Conservation (phyloP, 768 basidiomycete genomes). For the Rubroboletus satanas region DNA sequence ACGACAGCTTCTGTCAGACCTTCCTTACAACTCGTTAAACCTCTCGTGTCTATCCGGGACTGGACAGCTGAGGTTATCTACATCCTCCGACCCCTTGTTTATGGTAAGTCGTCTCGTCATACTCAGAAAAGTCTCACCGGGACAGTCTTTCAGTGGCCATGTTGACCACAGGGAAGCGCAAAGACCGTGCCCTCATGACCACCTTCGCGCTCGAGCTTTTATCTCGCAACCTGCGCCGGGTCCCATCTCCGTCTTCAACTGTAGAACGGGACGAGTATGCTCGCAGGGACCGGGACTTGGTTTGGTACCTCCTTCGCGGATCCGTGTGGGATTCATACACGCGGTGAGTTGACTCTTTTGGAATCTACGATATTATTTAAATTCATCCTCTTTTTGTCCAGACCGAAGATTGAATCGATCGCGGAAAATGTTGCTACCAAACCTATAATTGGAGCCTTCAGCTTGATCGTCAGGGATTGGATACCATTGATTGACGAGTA, state of each 20-base stretch:
- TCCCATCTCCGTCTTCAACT: slow-evolving; percentile 54
- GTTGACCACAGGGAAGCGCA: slow-evolving; percentile 21
- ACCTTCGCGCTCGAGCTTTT: slow-evolving; percentile 68
- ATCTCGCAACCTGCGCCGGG: slow-evolving; percentile 70
- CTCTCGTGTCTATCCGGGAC: slow-evolving; percentile 60
- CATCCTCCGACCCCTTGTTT: slow-evolving; percentile 68
- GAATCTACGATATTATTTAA: not conserved
- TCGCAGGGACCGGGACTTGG: slow-evolving; percentile 72
- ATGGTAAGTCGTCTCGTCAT: slow-evolving; percentile 48
- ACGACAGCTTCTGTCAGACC: slow-evolving; percentile 69
- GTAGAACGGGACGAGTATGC: slow-evolving; percentile 80
- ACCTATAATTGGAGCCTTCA: slow-evolving; percentile 65
- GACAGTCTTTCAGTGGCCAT: slow-evolving; percentile 19
- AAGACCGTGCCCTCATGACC: slow-evolving; percentile 58
- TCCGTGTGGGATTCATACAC: slow-evolving; percentile 82
- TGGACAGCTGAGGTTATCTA: slow-evolving; percentile 75
- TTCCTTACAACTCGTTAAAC: slow-evolving; percentile 60
- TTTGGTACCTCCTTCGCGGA: slow-evolving; percentile 84
- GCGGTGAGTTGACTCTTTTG: slow-evolving; percentile 40
- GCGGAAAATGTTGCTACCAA: slow-evolving; percentile 50
- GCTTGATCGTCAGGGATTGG: slow-evolving; percentile 77
- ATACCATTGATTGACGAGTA: slow-evolving; percentile 86
- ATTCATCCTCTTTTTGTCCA: slow-evolving; percentile 26
- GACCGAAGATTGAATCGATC: slow-evolving; percentile 71
- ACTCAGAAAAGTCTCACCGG: slow-evolving; percentile 4